Conservation (phyloP, 1,139 yeast species). For the Candida neerlandica region DNA sequence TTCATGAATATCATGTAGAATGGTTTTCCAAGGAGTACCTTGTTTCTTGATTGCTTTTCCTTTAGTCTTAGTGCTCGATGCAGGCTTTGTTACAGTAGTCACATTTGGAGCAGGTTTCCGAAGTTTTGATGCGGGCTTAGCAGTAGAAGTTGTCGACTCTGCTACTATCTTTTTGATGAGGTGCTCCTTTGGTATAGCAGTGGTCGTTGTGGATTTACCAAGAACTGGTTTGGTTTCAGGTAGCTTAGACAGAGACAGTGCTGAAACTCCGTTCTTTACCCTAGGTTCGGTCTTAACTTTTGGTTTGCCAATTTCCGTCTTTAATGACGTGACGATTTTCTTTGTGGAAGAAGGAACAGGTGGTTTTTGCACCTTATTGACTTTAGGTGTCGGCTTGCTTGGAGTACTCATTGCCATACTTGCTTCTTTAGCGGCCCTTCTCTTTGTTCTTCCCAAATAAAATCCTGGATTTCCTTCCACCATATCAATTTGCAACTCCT, state of each 20-base stretch:
- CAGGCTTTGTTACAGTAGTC: background rate
- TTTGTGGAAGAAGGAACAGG: background rate
- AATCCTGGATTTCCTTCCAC: slow-evolving; percentile 15
- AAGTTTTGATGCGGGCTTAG: background rate
- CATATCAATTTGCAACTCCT: slow-evolving; percentile 12
- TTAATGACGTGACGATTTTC: background rate
- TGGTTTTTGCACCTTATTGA: slow-evolving; percentile 14
- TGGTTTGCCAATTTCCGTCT: background rate
- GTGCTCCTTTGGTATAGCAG: background rate
- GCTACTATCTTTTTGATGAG: background rate
- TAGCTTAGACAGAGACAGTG: too few relatives aligned
- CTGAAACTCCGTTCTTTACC: too few relatives aligned
- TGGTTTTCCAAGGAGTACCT: background rate
- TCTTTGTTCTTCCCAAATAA: slow-evolving; percentile 11
- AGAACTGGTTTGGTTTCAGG: too few relatives aligned
- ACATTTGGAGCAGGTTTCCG: background rate
- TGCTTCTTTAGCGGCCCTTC: slow-evolving; percentile 12
- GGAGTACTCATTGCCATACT: background rate
- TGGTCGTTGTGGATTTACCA: slow-evolving; percentile 1
- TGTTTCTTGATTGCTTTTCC: background rate
- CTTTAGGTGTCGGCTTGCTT: background rate
- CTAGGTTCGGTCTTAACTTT: background rate
- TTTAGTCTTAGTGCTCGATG: background rate
- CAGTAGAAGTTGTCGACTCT: background rate
- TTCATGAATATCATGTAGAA: background rate